Evolutionary conservation across 768 basidiomycete genomes (phyloP).

Genomic region (Leucosporidium scottii): DNA sequence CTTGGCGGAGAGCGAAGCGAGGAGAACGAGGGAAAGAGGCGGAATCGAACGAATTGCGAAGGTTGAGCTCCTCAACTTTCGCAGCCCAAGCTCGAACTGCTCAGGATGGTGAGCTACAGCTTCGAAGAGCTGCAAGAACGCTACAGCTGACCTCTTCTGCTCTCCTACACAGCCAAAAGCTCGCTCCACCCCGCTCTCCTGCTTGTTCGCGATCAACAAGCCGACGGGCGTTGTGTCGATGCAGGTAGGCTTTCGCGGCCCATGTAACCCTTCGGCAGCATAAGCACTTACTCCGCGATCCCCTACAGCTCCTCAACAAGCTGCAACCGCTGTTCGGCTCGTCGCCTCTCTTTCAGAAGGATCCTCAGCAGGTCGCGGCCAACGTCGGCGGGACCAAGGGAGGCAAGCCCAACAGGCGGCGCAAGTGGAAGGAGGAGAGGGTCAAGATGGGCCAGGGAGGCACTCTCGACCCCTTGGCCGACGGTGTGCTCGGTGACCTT

Average conservation of each 20-base stretch:
- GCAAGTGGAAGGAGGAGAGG: conserved; percentile 49
- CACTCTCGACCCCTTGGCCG: conserved; percentile 91
- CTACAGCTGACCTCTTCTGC: too few relatives aligned
- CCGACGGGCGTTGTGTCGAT: conserved; percentile 91
- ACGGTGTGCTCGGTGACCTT: conserved; percentile 76
- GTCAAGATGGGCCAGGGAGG: conserved; percentile 90
- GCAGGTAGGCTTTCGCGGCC: conserved; percentile 38
- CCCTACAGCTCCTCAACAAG: conserved; percentile 59
- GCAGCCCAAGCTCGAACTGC: too few relatives aligned
- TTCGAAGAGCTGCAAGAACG: too few relatives aligned
- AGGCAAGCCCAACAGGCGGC: conserved; percentile 44
- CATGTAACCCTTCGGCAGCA: neutral
- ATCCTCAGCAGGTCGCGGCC: conserved; percentile 7
- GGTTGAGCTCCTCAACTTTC: too few relatives aligned
- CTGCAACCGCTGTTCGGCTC: conserved; percentile 69
- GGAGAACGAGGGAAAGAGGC: too few relatives aligned
- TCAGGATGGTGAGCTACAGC: too few relatives aligned
- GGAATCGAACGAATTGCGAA: too few relatives aligned
- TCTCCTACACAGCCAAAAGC: conserved; percentile 26
- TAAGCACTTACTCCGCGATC: neutral
- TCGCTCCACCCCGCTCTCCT: conserved; percentile 40
- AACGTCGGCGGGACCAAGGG: conserved; percentile 1
- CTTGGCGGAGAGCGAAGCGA: too few relatives aligned
- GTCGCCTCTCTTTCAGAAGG: conserved; percentile 64
- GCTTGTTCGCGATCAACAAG: conserved; percentile 77